Base-by-base conservation (phyloP, 148 eudicot species). In the Vaccinium myrtillus region DNA sequence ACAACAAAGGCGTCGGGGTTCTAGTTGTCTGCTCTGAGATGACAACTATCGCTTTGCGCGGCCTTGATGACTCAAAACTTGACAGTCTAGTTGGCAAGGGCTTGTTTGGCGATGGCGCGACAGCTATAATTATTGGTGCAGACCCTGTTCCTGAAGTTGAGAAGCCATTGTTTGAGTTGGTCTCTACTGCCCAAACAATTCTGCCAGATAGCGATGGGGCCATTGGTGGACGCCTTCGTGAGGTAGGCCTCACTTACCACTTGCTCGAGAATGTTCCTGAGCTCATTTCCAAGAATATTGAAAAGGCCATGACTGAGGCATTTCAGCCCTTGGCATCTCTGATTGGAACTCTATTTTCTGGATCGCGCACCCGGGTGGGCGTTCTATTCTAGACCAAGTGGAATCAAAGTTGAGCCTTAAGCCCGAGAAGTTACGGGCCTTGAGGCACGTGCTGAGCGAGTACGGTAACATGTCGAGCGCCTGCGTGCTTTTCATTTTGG, bases 331-430 rank as follows among this genome's bases (percentile, higher is more conserved):
- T 89, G 88, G 87, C 25, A 89, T 89, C 46, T n/a, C 85, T 1
- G 91, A 89, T 27, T 89, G 89, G 89, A 89, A 89, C 79, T 87
- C 89, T 6, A 8, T 89, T 19, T 89, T 89, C 77, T 89, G 90
- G 90, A 86, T 89, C 11, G 90, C 90, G 0, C 90, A 89, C 53
- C 91, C 91, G 0, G 88, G 91, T 19, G 91, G 91, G n/a, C 91
- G 89, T 2, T 86, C 91, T 6, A 89, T 89, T 11, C 65, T 89
- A 54, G 91, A 89, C 73, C 91, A 89, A 69, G 91, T 89, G 36
- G 91, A 89, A 70, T 30, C 2, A 39, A 89, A 89, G 80, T 11
- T 89, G 71, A 82, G 30, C 78, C 84, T 89, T 11, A 87, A 87
- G 82, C 87, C 86, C 16, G 87, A 89, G 79, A 89, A 89, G 27